Evolutionary conservation across 441 rosid genomes (phyloP).

Genomic region (Hypseocharis bilobata): DNA sequence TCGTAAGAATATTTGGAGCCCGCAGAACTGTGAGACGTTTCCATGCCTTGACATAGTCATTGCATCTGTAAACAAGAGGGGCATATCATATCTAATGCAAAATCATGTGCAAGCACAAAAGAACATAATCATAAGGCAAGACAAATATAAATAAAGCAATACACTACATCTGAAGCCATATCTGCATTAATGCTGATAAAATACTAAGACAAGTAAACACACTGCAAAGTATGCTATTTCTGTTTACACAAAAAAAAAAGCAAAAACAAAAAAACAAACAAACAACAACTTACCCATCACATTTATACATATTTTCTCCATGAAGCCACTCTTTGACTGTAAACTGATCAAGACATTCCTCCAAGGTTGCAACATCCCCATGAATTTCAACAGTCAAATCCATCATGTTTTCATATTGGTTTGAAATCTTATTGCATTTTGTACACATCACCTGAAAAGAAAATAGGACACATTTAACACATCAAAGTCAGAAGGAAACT

Average conservation of each 20-base stretch:
- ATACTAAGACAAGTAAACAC: background rate
- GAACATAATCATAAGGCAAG: background rate
- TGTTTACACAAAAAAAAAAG: no score
- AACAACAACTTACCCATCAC: conserved; percentile 61
- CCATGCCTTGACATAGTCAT: conserved; percentile 86
- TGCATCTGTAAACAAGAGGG: conserved; percentile 40
- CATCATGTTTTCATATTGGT: conserved; percentile 91
- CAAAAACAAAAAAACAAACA: background rate
- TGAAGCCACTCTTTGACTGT: conserved; percentile 77
- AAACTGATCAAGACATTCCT: conserved; percentile 85
- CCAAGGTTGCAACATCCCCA: conserved; percentile 79
- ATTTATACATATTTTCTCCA: conserved; percentile 92
- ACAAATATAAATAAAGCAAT: no score
- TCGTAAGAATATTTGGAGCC: conserved; percentile 82
- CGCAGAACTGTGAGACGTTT: conserved; percentile 66
- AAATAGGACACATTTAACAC: conserved; percentile 6
- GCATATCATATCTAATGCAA: conserved; percentile 13
- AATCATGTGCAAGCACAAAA: background rate
- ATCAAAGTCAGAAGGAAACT: background rate
- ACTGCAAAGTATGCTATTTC: background rate
- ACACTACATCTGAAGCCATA: background rate
- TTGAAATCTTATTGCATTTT: conserved; percentile 58
- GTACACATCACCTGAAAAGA: conserved; percentile 65
- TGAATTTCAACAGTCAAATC: conserved; percentile 92
- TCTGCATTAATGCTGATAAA: background rate